Percentiles rank a stretch among this genome's conserved stretches.
These are phyloP conservation scores for Bretschneidera sinensis DNA, from an alignment of 345 rosid genomes.

Conservation along the genomic window DNA sequence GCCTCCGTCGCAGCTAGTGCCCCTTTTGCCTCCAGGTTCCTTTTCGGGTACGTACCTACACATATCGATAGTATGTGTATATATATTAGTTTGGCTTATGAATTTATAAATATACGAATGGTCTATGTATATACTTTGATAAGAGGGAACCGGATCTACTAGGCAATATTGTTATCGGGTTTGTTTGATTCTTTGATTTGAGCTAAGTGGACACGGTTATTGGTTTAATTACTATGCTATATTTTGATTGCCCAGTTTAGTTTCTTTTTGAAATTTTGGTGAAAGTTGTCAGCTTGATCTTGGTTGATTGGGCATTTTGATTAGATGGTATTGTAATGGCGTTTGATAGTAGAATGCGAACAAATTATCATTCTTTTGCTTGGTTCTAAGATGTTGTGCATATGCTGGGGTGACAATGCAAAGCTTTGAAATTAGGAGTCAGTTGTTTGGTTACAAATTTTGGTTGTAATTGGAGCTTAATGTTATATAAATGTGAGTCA, in stretches of 20 bases:
- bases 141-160: no score
- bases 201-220: neutral
- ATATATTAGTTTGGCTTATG: neutral
- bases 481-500: no score
- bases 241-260: neutral
- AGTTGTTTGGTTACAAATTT: neutral
- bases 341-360: neutral
- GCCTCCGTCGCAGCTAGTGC: slow-evolving; percentile 53
- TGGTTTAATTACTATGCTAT: neutral
- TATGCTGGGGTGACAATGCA: no score
- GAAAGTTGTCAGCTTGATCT: no score
- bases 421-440: neutral
- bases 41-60: slow-evolving; percentile 56
- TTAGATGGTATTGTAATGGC: neutral
- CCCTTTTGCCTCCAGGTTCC: slow-evolving; percentile 76
- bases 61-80: neutral
- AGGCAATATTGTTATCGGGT: no score
- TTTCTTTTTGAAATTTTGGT: no score
- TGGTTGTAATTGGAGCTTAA: neutral
- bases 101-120: no score
- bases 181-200: no score
- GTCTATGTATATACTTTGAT: no score
- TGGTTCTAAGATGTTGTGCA: neutral
- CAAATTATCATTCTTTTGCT: neutral
- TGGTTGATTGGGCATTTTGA: neutral